Conservation (phyloP, 352 stramenopile genomes). For the Phytophthora idaei region DNA sequence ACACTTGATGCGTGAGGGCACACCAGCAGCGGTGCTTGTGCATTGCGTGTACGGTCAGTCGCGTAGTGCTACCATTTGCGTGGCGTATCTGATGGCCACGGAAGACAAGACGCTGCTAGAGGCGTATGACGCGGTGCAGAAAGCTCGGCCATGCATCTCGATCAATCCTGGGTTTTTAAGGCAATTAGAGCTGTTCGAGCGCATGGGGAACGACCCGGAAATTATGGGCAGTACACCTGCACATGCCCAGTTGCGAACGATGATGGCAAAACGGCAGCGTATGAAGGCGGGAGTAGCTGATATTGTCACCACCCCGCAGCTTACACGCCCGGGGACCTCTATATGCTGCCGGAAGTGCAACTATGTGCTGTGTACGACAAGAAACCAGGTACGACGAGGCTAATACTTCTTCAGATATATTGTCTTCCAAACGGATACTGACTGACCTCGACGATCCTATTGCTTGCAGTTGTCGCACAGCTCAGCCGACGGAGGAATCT, state of each 20-base stretch:
- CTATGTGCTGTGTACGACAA: conserved; percentile 49
- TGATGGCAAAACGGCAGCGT: conserved; percentile 47
- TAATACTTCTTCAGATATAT: not conserved
- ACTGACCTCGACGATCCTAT: not conserved
- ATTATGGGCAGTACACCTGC: conserved; percentile 49
- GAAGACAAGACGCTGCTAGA: conserved; percentile 42
- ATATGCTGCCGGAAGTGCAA: conserved; percentile 69
- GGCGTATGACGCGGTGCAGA: conserved; percentile 65
- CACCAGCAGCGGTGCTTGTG: conserved; percentile 50
- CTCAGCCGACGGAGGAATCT: conserved; percentile 13
- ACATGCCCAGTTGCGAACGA: conserved; percentile 70
- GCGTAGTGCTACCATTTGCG: conserved; percentile 70
- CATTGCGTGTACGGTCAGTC: conserved; percentile 86
- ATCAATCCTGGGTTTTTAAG: conserved; percentile 80
- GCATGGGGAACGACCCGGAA: conserved; percentile 53
- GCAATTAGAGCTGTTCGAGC: conserved; percentile 73
- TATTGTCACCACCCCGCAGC: conserved; percentile 37
- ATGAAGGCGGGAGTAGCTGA: conserved; percentile 32
- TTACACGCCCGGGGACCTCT: conserved; percentile 19
- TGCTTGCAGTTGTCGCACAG: conserved; percentile 28
- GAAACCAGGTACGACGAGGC: conserved; percentile 48
- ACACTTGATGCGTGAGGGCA: conserved; percentile 10
- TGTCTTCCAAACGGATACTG: not conserved
- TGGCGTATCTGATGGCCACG: conserved; percentile 76
- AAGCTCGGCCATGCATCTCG: conserved; percentile 71